Conservation (phyloP, 805 yeast species). For the Spencermartinsiella europaea region DNA sequence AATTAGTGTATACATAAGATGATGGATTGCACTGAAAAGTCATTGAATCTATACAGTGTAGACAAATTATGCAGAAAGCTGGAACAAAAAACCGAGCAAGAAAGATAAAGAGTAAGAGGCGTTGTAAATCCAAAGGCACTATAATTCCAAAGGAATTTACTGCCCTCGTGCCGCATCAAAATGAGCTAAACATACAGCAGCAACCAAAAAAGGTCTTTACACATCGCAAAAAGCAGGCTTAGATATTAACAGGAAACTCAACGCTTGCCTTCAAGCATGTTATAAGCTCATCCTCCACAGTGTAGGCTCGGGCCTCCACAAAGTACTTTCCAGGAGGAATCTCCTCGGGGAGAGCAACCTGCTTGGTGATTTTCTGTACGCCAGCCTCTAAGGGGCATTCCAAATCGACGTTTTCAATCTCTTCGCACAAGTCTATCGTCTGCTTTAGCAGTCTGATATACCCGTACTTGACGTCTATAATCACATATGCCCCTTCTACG, state of each 20-base stretch:
- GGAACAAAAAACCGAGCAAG: too few species aligned
- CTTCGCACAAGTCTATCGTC: constrained; percentile 90
- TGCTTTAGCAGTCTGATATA: constrained; percentile 82
- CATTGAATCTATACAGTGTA: too few species aligned
- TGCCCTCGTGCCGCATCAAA: too few species aligned
- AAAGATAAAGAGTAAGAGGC: too few species aligned
- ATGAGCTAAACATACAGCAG: too few species aligned
- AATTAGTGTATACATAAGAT: too few species aligned
- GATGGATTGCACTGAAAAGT: too few species aligned
- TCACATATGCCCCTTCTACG: constrained; percentile 87
- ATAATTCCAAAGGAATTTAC: too few species aligned
- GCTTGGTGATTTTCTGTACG: constrained; percentile 55
- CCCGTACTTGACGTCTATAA: constrained; percentile 88
- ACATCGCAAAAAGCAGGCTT: too few species aligned
- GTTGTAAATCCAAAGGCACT: too few species aligned
- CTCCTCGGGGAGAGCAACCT: constrained; percentile 79
- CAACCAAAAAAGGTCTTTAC: too few species aligned
- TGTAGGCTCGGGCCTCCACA: constrained; percentile 85
- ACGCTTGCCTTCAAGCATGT: constrained; percentile 63
- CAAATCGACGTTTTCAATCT: constrained; percentile 75
- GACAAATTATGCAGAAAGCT: too few species aligned
- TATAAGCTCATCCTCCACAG: constrained; percentile 72
- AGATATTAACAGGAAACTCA: constrained; percentile 33
- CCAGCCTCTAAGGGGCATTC: constrained; percentile 81
- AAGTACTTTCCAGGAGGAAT: constrained; percentile 94